phyloP scores from a whole-genome alignment of 2,329 filamentous ascomycete genomes.

The Aspergillus fijiensis region DNA sequence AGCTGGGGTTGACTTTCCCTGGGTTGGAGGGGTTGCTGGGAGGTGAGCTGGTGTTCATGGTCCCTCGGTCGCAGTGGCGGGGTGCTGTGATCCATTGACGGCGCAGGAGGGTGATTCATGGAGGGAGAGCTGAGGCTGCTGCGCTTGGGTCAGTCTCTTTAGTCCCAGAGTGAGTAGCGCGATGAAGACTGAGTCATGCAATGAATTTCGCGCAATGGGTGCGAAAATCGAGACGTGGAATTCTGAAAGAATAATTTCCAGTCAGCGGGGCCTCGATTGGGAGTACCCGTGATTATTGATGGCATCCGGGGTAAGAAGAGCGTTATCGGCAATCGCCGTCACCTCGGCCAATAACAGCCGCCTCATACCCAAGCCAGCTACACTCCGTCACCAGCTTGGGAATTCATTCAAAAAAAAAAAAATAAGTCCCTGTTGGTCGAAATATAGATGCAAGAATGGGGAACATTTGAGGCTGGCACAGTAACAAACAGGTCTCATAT shows the following conservation, averaged over 20 bases:
- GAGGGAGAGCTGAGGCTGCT: neutral
- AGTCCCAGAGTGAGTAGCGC: slow-evolving; percentile 3
- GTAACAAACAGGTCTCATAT: neutral
- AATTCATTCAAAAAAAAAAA: too few relatives aligned
- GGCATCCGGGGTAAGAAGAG: slow-evolving; percentile 13
- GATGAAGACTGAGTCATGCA: neutral
- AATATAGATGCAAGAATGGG: neutral
- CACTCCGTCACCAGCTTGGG: neutral
- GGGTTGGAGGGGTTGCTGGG: slow-evolving; percentile 13
- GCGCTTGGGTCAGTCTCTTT: neutral
- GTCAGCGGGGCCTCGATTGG: neutral
- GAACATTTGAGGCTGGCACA: neutral
- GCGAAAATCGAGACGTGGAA: neutral
- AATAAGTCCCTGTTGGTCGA: neutral
- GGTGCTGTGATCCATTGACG: slow-evolving; percentile 22
- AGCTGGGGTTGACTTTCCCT: slow-evolving; percentile 11
- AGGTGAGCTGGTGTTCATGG: slow-evolving; percentile 22
- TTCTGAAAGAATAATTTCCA: slow-evolving; percentile 5
- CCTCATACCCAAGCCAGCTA: slow-evolving; percentile 5
- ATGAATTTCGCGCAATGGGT: neutral
- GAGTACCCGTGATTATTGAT: neutral
- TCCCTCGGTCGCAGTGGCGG: slow-evolving; percentile 23
- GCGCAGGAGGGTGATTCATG: slow-evolving; percentile 14
- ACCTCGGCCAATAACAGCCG: slow-evolving; percentile 13
- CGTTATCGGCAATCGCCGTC: slow-evolving; percentile 9